A percentile compares a stretch with the other conserved stretches of the same genome.
Conservation (phyloP, 352 stramenopile genomes). For the Pythium aquatile region DNA sequence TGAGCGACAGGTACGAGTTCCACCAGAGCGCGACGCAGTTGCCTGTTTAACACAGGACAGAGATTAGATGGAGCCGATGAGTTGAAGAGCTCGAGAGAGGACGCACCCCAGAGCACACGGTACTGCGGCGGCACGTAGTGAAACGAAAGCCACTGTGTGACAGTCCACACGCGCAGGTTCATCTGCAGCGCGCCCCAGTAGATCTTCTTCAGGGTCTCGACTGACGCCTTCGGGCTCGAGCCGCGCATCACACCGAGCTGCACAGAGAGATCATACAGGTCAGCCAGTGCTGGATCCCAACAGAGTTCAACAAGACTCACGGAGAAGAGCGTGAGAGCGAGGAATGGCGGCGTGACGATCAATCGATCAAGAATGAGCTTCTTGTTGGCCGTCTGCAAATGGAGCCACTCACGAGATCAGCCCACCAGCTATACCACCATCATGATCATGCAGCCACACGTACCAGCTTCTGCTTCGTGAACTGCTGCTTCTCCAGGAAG, state of each 20-base stretch:
- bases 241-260: slow-evolving; percentile 65
- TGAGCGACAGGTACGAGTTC: slow-evolving; percentile 78
- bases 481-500: slow-evolving; percentile 59
- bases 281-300: background rate
- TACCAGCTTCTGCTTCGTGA: slow-evolving; percentile 69
- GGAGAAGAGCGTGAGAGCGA: slow-evolving; percentile 69
- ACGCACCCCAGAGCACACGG: slow-evolving; percentile 74
- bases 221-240: slow-evolving; percentile 43
- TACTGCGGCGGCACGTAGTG: slow-evolving; percentile 68
- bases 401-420: background rate
- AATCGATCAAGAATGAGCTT: slow-evolving; percentile 71
- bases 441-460: background rate
- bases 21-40: slow-evolving; percentile 74
- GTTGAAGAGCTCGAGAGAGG: background rate
- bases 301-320: slow-evolving; percentile 23
- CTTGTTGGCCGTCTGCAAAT: slow-evolving; percentile 61
- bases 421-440: background rate
- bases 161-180: slow-evolving; percentile 71
- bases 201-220: slow-evolving; percentile 42
- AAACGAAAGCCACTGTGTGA: slow-evolving; percentile 75
- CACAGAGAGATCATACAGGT: background rate
- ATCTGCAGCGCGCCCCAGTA: slow-evolving; percentile 57
- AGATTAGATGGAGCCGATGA: background rate
- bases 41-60: slow-evolving; percentile 26
- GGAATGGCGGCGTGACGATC: slow-evolving; percentile 62